A percentile compares a stretch with the other conserved stretches of the same genome.
These are phyloP conservation scores for Pseudozyma tsukubaensis DNA, from an alignment of 1,284 basidiomycete species.

Conservation along the genomic window DNA sequence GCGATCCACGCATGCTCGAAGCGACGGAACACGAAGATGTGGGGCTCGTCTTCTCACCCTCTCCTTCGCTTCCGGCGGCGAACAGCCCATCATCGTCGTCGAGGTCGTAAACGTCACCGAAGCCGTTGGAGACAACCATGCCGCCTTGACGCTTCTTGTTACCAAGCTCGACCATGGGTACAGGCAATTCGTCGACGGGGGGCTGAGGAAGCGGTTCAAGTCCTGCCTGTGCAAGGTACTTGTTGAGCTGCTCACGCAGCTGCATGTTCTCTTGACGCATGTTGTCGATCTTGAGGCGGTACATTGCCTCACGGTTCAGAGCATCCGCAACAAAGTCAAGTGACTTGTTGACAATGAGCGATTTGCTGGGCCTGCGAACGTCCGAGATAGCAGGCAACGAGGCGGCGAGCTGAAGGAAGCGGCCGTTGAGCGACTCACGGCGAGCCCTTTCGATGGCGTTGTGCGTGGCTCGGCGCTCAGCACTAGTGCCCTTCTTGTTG, in stretches of 20 bases:
- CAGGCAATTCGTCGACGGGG: slow-evolving; percentile 38
- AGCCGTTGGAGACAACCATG: slow-evolving; percentile 4
- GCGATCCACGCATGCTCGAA: slow-evolving; percentile 34
- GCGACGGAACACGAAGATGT: slow-evolving; percentile 32
- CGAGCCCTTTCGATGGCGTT: slow-evolving; percentile 64
- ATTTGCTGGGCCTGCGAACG: slow-evolving; percentile 60
- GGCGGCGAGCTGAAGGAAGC: slow-evolving; percentile 60
- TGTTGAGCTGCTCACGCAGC: slow-evolving; percentile 58
- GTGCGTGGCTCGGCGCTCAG: slow-evolving; percentile 60
- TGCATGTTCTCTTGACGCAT: slow-evolving; percentile 49
- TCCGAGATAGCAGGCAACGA: slow-evolving; percentile 56
- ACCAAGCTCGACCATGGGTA: slow-evolving; percentile 45
- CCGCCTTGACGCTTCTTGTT: slow-evolving; percentile 39
- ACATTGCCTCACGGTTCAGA: slow-evolving; percentile 52
- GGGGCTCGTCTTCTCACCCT: slow-evolving; percentile 43
- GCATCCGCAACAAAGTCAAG: slow-evolving; percentile 61
- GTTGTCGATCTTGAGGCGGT: slow-evolving; percentile 55
- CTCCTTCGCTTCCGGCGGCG: slow-evolving; percentile 44
- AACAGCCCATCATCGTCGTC: slow-evolving; percentile 46
- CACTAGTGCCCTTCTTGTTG: slow-evolving; percentile 61
- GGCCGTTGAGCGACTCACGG: slow-evolving; percentile 59
- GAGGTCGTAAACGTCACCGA: slow-evolving; percentile 36
- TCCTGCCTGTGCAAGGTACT: slow-evolving; percentile 47
- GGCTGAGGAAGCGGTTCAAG: slow-evolving; percentile 40
- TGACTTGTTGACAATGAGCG: slow-evolving; percentile 63